Base-by-base conservation (phyloP, 139 green algal species). In the Chlamydomonas sp. region DNA sequence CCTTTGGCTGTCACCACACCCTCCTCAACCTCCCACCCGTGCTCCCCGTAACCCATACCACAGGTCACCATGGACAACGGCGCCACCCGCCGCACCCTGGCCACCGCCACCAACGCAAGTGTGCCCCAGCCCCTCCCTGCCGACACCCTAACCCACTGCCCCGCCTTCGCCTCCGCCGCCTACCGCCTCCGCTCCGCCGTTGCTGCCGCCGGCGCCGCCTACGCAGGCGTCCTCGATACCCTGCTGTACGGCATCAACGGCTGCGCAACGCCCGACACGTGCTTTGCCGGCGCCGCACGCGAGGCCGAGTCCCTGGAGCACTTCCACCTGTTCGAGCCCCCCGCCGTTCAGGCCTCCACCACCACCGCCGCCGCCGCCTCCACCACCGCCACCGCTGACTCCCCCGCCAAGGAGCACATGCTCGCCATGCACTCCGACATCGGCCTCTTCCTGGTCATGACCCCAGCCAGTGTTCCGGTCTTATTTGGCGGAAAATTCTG, bases 361-460 rank as follows among this genome's bases (percentile, higher is more conserved):
- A 12, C 12, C 66, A 9, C 9, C 66, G 66, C 66, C 9, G 66
- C 66, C 12, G 66, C 66, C 12, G 66, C 66, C 12, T 9, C 66
- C n/a, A n/a, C n/a, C n/a, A n/a, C n/a, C n/a, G n/a, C 49, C 63
- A 57, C 14, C 12, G 9, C 78, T 49, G 31, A 0, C 31, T 49
- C 31, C 31, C 10, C 10, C 12, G 10, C 66, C 12, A 14, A 10
- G 10, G 66, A 71, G 10, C 58, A n/a, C 66, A 78, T 80, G 59
- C 68, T 86, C 5, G 59, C 60, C 58, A 77, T 89, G 88, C 88
- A 91, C 77, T 83, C 49, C 2, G 88, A 91, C 77, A 82, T 91
- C 8, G 88, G 88, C 49, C 61, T 91, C 64, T 91, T 91, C 88
- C 67, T 91, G 7, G 83, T 91, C 31, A 91, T 91, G 88, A 89